phyloP scores from a whole-genome alignment of 805 yeast genomes.

The Cyberlindnera mississippiensis region DNA sequence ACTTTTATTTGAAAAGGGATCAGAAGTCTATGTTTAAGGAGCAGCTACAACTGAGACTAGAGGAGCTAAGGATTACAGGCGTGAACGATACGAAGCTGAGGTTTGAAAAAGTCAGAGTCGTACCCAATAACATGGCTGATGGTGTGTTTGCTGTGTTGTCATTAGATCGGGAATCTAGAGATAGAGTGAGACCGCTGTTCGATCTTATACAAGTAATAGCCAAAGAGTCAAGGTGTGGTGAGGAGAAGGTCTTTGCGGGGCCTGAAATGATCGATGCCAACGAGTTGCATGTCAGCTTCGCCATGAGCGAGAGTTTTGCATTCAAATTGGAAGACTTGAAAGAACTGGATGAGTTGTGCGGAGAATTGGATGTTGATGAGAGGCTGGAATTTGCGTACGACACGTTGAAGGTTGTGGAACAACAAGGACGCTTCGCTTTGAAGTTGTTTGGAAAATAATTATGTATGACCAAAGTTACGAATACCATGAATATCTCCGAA shows the following conservation, averaged over 20 bases:
- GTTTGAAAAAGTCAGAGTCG: conserved; percentile 8
- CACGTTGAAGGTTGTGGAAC: conserved; percentile 12
- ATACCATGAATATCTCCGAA: not conserved
- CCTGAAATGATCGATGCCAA: conserved; percentile 4
- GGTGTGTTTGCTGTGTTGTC: conserved; percentile 6
- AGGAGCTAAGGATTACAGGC: not conserved
- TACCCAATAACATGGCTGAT: conserved; percentile 10
- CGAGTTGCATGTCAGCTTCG: conserved; percentile 19
- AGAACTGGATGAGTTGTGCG: conserved; percentile 9
- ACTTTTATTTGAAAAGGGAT: conserved; percentile 9
- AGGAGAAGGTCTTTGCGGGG: conserved; percentile 2
- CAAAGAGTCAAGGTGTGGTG: not conserved
- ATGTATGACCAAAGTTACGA: not conserved
- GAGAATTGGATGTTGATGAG: conserved; percentile 11
- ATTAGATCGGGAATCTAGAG: conserved; percentile 7
- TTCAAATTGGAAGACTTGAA: conserved; percentile 7
- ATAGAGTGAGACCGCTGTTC: conserved; percentile 7
- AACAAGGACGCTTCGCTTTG: conserved; percentile 4
- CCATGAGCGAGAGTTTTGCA: not conserved
- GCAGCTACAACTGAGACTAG: not conserved
- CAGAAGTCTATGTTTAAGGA: conserved; percentile 4
- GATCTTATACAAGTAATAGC: conserved; percentile 4
- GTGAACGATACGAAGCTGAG: not conserved
- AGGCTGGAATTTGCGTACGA: conserved; percentile 11
- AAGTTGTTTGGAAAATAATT: not conserved